Conservation (phyloP, 2,329 filamentous ascomycete genomes). For the Albophoma yamanashiensis region DNA sequence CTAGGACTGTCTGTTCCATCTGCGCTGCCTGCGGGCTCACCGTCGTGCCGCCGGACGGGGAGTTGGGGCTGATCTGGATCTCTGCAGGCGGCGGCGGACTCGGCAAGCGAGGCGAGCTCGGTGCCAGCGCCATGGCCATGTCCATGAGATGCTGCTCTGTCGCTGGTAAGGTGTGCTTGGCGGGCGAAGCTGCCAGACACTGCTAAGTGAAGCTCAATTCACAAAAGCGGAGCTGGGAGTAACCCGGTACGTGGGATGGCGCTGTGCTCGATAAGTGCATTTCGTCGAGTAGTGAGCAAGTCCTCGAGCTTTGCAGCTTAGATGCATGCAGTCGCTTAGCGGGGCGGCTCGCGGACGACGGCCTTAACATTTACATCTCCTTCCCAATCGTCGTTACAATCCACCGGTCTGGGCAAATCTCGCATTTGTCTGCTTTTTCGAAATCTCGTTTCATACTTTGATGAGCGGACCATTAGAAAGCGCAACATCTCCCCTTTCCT, state of each 20-base stretch:
- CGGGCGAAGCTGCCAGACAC: conserved; percentile 4
- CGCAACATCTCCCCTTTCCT: background rate
- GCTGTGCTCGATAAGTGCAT: conserved; percentile 13
- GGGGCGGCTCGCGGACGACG: conserved; percentile 1
- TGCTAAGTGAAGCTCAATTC: background rate
- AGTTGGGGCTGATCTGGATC: conserved; percentile 77
- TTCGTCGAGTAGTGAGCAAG: too few relatives aligned
- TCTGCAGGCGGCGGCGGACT: conserved; percentile 92
- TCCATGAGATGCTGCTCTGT: conserved; percentile 1
- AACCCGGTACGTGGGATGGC: conserved; percentile 1
- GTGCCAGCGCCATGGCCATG: conserved; percentile 43
- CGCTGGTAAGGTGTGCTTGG: background rate
- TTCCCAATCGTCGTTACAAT: background rate
- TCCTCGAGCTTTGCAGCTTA: conserved; percentile 7
- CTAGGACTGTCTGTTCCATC: conserved; percentile 53
- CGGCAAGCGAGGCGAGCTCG: conserved; percentile 83
- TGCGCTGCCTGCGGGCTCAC: conserved; percentile 48
- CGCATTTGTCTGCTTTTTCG: background rate
- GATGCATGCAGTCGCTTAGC: conserved; percentile 10
- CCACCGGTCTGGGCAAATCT: background rate
- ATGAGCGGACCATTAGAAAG: background rate
- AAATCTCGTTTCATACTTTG: background rate
- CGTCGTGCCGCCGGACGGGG: conserved; percentile 49
- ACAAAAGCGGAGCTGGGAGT: conserved; percentile 6
- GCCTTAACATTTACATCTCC: background rate